Base-by-base conservation (phyloP, 2,329 filamentous ascomycete species). In the Calonectria hongkongensis region DNA sequence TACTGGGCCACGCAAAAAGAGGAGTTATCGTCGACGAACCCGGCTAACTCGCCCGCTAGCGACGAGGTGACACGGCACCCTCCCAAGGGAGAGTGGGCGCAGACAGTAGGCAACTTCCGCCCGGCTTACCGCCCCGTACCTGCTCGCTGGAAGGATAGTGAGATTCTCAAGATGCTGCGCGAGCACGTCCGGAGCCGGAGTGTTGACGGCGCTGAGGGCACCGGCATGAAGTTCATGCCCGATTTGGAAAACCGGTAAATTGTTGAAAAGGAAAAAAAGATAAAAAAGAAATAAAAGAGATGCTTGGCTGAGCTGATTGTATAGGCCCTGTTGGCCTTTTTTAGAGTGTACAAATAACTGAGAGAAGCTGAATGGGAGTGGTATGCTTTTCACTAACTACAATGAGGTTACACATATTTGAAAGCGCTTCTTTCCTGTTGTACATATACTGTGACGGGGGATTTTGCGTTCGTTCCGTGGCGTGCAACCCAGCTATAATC, bases 1-100 rank as follows among this genome's bases (percentile, higher is more conserved):
- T 99, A 99, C 89, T 99, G 97, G 97, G 95, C 94, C 4, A 99
- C 97, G 18, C 97, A 99, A 85, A 92, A 95, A 79, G 83, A 84
- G 75, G 78, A 91, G 41, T 84, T 87, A 66, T 87, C 91, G 70
- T 76, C 83, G 67, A 83, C 86, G 75, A 79, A 83, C 79, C 81
- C 83, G 60, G 71, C 83, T 75, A 76, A 79, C 54, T 76, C 79
- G 16, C 43, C 78, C 16, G 74, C 80, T 68, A 75, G 82, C 71
- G 79, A 83, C 64, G 79, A 81, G 79, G 79, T 83, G 68, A 82
- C 80, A 63, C 82, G 83, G 67, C 80, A 84, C 73, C 81, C 85
- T 64, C 78, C 84, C 62, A 73, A 75, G 83, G 95, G 96, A 74
- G 97, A 99, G 87, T 99, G 97, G 97, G 95, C 95, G 74, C 96